phyloP scores from a whole-genome alignment of 352 stramenopile genomes.

The Phytophthora macrochlamydospora region DNA sequence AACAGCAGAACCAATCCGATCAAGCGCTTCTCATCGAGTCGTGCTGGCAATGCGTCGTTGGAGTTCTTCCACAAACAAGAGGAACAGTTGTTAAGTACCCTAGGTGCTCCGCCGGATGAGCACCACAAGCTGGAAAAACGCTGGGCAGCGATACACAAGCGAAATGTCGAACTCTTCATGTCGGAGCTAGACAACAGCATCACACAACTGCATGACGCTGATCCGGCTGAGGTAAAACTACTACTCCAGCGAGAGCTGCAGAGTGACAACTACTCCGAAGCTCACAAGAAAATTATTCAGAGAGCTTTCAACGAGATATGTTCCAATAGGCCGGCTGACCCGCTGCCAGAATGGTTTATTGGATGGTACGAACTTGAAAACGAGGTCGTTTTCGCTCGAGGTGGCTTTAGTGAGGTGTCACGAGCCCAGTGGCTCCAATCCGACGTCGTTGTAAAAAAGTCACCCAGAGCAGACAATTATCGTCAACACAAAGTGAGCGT shows the following conservation, averaged over 20 bases:
- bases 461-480: neutral
- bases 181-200: neutral
- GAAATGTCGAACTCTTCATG: neutral
- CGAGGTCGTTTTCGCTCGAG: neutral
- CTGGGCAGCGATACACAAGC: neutral
- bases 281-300: neutral
- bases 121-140: neutral
- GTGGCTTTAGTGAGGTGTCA: neutral
- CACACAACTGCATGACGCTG: neutral
- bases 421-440: neutral
- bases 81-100: neutral
- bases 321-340: neutral
- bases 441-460: neutral
- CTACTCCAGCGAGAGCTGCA: neutral
- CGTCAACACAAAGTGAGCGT: neutral
- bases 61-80: neutral
- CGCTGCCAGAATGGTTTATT: neutral
- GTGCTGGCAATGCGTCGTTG: neutral
- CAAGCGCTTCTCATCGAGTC: neutral
- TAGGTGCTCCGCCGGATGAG: neutral
- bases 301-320: neutral
- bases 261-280: neutral
- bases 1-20: neutral
- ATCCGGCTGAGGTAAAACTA: neutral
- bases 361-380: neutral